A percentile compares a stretch with the other conserved stretches of the same genome.
Evolutionary conservation across 1,284 basidiomycete genomes (phyloP).

Genomic region (Cutaneotrichosporon cutaneum): DNA sequence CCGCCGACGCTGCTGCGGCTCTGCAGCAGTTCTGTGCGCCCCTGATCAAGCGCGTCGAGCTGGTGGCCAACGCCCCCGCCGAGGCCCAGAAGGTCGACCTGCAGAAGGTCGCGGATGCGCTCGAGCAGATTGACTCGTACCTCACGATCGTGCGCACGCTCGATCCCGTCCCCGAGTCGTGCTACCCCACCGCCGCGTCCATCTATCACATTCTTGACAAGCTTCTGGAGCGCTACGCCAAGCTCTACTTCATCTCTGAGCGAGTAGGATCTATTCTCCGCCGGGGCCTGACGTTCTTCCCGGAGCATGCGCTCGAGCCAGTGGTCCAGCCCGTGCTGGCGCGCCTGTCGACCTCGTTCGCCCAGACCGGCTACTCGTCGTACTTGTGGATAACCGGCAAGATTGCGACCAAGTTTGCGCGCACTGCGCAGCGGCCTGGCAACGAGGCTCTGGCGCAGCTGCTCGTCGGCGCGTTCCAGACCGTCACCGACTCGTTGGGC

Average conservation of each 20-base stretch:
- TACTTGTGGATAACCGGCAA: conserved; percentile 96
- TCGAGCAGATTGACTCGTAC: conserved; percentile 89
- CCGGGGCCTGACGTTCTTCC: conserved; percentile 78
- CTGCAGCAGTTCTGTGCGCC: conserved; percentile 75
- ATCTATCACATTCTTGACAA: conserved; percentile 80
- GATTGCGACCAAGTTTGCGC: conserved; percentile 69
- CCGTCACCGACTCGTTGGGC: conserved; percentile 68
- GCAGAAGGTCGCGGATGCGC: conserved; percentile 69
- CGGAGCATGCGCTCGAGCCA: conserved; percentile 62
- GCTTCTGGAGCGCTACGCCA: conserved; percentile 77
- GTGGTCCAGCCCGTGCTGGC: conserved; percentile 70
- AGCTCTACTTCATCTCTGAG: conserved; percentile 76
- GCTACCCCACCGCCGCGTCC: conserved; percentile 73
- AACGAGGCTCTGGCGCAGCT: conserved; percentile 50
- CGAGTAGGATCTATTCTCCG: conserved; percentile 83
- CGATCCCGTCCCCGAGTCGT: conserved; percentile 74
- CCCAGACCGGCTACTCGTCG: conserved; percentile 76
- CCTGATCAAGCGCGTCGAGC: conserved; percentile 55
- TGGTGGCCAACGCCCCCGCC: conserved; percentile 36
- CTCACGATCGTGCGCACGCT: conserved; percentile 75
- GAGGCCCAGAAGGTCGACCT: conserved; percentile 61
- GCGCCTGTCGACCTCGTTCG: conserved; percentile 75
- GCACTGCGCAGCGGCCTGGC: conserved; percentile 56
- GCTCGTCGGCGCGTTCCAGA: conserved; percentile 69
- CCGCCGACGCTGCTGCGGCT: conserved; percentile 75